A percentile compares a stretch with the other conserved stretches of the same genome.
phyloP scores from a whole-genome alignment of 331 rosid genomes.

The Pyrus hybrid region DNA sequence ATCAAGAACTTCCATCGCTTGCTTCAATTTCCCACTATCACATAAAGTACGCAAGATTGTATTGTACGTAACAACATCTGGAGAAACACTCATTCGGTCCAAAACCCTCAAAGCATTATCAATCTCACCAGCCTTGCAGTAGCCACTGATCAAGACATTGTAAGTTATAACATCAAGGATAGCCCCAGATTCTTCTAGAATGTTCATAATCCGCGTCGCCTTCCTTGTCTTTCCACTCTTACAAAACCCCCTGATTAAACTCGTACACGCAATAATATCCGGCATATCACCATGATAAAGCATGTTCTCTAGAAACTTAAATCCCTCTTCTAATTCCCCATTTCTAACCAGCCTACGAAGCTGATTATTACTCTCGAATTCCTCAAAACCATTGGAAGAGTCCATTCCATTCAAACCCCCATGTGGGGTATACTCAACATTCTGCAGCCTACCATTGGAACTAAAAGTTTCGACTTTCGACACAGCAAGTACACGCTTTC shows the following conservation, averaged over 20 bases:
- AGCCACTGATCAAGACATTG: constrained; percentile 70
- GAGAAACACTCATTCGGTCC: constrained; percentile 69
- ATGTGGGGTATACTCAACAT: constrained; percentile 12
- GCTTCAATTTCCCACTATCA: constrained; percentile 60
- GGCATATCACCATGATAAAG: constrained; percentile 50
- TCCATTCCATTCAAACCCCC: constrained; percentile 25
- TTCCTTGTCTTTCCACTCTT: constrained; percentile 48
- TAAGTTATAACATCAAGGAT: constrained; percentile 70
- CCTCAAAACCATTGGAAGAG: constrained; percentile 31
- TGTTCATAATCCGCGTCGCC: constrained; percentile 53
- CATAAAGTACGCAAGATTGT: constrained; percentile 73
- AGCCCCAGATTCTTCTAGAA: constrained; percentile 68
- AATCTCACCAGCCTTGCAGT: constrained; percentile 71
- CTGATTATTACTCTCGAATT: constrained; percentile 39
- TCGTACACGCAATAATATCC: constrained; percentile 58
- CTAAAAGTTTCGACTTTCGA: constrained; percentile 40
- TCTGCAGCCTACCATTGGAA: constrained; percentile 41
- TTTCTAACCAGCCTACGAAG: constrained; percentile 46
- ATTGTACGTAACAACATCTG: constrained; percentile 75
- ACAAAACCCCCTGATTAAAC: constrained; percentile 68
- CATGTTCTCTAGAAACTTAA: constrained; percentile 49
- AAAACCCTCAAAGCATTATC: constrained; percentile 54
- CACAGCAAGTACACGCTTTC: constrained; percentile 27
- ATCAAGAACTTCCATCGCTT: constrained; percentile 83
- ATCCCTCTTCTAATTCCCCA: constrained; percentile 61